A percentile compares a stretch with the other conserved stretches of the same genome.
These are phyloP conservation scores for Pseudogymnoascus sp. DNA, from an alignment of 2,329 filamentous ascomycete species.

Conservation along the genomic window DNA sequence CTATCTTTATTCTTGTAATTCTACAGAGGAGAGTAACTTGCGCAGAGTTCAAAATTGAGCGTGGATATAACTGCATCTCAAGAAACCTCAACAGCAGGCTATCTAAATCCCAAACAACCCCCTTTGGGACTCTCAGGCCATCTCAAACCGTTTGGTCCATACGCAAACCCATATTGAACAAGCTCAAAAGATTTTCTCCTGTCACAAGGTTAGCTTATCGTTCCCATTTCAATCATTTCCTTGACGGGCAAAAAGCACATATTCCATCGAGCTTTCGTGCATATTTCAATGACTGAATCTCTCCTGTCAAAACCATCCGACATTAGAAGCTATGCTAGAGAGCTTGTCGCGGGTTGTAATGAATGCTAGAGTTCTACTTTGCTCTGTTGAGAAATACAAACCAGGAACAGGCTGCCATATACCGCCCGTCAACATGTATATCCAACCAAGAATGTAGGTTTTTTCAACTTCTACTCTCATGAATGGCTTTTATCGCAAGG, in stretches of 20 bases:
- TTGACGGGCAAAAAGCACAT: background rate
- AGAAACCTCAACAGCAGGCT: background rate
- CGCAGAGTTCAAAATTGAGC: background rate
- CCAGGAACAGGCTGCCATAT: background rate
- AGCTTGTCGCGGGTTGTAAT: background rate
- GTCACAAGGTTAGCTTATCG: background rate
- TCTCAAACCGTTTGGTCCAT: background rate
- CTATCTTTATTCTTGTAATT: background rate
- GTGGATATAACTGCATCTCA: background rate
- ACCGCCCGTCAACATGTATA: background rate
- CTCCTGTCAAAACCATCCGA: background rate
- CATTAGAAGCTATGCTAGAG: background rate
- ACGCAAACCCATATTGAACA: background rate
- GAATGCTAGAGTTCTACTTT: background rate
- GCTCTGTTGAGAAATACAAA: background rate
- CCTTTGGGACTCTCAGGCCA: background rate
- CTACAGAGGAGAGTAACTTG: background rate
- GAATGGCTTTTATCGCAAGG: background rate
- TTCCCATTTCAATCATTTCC: background rate
- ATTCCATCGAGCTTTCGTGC: background rate
- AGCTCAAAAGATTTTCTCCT: background rate
- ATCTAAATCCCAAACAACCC: background rate
- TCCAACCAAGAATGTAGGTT: background rate
- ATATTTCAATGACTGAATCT: background rate
- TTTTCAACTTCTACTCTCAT: background rate